Conservation (phyloP, 257 asterid genomes). For the Scutellaria barbata region DNA sequence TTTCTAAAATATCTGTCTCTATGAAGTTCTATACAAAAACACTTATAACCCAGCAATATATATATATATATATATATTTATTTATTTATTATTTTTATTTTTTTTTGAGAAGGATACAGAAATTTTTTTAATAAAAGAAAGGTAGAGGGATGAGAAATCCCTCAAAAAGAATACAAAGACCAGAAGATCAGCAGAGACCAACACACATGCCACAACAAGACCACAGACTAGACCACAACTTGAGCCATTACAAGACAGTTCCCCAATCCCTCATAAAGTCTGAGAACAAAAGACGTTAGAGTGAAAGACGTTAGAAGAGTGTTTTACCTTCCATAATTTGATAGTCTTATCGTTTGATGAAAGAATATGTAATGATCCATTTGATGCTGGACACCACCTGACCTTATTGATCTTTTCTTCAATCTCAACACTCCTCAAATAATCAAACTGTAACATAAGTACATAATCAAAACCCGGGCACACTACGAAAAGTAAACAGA, state of each 20-base stretch:
- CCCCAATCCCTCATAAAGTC: too few species aligned
- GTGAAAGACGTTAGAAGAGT: slow-evolving; percentile 18
- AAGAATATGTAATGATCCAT: slow-evolving; percentile 63
- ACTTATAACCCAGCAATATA: not conserved
- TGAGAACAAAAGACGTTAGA: too few species aligned
- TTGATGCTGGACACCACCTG: slow-evolving; percentile 62
- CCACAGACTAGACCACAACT: too few species aligned
- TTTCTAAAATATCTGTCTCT: slow-evolving; percentile 1
- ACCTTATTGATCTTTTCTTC: slow-evolving; percentile 80
- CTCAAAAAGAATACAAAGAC: too few species aligned
- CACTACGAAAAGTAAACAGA: slow-evolving; percentile 18
- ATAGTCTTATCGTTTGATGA: slow-evolving; percentile 86
- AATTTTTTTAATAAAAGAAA: too few species aligned
- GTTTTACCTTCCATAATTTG: slow-evolving; percentile 82
- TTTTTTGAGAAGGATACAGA: too few species aligned
- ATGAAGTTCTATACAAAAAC: slow-evolving; percentile 2
- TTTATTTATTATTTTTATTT: too few species aligned
- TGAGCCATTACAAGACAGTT: too few species aligned
- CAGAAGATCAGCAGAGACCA: too few species aligned
- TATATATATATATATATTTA: too few species aligned
- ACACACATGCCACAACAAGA: too few species aligned
- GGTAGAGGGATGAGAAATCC: too few species aligned
- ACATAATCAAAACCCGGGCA: slow-evolving; percentile 34
- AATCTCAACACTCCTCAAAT: slow-evolving; percentile 83
- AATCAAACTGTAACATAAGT: slow-evolving; percentile 66